Conservation (phyloP, 2,329 filamentous ascomycete species). For the Beauveria sp. region DNA sequence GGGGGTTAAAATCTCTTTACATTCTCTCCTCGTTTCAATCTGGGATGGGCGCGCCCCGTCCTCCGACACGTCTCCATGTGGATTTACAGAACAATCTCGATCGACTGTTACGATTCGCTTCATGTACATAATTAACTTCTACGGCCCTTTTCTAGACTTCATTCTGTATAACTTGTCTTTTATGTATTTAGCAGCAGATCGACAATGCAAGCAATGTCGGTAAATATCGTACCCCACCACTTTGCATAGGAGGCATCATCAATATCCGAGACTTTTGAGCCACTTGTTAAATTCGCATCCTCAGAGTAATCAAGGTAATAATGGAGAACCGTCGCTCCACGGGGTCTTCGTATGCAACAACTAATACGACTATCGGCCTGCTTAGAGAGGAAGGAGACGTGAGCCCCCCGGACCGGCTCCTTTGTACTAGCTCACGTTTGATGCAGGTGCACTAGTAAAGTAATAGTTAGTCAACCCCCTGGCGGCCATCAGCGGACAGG, state of each 20-base stretch:
- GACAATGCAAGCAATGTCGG: not conserved
- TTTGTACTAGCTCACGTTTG: not conserved
- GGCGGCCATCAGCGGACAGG: not conserved
- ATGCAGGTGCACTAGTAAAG: not conserved
- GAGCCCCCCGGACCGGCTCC: no score
- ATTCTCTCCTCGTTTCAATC: not conserved
- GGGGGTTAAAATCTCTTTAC: not conserved
- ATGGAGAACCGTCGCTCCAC: not conserved
- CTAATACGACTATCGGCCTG: not conserved
- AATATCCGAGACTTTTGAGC: not conserved
- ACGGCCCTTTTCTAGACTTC: not conserved
- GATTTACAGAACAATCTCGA: slow-evolving; percentile 5
- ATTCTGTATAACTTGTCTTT: not conserved
- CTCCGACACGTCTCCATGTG: not conserved
- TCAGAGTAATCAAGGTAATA: not conserved
- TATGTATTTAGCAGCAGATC: not conserved
- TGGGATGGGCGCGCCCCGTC: not conserved
- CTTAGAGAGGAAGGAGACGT: no score
- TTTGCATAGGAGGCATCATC: not conserved
- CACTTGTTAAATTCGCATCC: not conserved
- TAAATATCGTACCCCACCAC: not conserved
- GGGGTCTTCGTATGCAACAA: not conserved
- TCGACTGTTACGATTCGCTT: not conserved
- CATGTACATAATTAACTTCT: not conserved
- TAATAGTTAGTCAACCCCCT: no score